Conservation (phyloP, 2,329 filamentous ascomycete genomes). For the Decorospora gaudefroyi region DNA sequence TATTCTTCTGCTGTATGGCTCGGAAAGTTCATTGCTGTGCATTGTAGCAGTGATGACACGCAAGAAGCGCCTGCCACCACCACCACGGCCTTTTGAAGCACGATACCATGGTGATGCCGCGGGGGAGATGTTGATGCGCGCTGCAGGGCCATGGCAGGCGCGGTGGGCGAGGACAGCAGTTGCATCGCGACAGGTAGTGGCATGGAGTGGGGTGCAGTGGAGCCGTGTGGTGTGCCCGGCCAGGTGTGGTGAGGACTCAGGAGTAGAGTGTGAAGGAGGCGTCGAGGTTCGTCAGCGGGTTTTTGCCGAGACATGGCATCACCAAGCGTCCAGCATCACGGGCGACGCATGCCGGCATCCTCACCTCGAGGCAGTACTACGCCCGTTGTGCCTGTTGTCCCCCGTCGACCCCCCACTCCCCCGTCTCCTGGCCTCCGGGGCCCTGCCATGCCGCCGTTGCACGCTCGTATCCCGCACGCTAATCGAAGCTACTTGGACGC, state of each 20-base stretch:
- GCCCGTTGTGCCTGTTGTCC: no score
- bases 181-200: no score
- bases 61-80: background rate
- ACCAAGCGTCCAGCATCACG: conserved; percentile 21
- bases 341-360: conserved; percentile 25
- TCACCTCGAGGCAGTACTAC: conserved; percentile 23
- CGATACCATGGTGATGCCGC: background rate
- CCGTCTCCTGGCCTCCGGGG: conserved; percentile 38
- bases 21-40: conserved; percentile 1
- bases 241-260: background rate
- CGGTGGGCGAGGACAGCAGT: no score
- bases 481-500: conserved; percentile 23
- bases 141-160: no score
- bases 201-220: background rate
- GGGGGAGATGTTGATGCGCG: no score
- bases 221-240: background rate
- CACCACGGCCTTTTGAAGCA: background rate
- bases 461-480: conserved; percentile 18
- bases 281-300: conserved; percentile 7
- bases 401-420: conserved; percentile 15
- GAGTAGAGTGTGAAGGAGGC: no score
- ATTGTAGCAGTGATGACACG: background rate
- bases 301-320: conserved; percentile 29
- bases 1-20: background rate
- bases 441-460: conserved; percentile 33